These are phyloP conservation scores for Mycena pura DNA, from an alignment of 768 basidiomycete species.

Conservation along the genomic window DNA sequence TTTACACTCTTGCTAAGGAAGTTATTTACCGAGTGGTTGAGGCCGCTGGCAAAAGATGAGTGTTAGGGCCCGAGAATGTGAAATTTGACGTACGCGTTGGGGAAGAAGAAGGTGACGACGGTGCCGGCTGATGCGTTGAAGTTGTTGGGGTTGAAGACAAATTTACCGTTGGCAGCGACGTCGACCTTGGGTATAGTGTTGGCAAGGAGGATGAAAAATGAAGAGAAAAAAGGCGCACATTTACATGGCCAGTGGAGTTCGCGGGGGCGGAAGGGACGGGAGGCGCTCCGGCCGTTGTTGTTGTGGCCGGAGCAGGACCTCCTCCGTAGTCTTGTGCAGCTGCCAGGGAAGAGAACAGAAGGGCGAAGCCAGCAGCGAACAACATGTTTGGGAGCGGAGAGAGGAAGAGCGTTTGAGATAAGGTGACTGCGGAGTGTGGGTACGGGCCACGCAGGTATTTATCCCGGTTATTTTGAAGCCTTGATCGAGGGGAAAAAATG, in stretches of 20 bases:
- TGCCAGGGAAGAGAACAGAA: constrained; percentile 34
- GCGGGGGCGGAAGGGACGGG: constrained; percentile 49
- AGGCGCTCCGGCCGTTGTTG: constrained; percentile 31
- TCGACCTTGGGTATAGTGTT: constrained; percentile 41
- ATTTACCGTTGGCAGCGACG: constrained; percentile 45
- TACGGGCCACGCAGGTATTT: too few relatives aligned
- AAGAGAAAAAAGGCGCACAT: constrained; percentile 35
- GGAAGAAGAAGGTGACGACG: constrained; percentile 61
- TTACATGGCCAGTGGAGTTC: constrained; percentile 40
- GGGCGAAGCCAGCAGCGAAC: constrained; percentile 33
- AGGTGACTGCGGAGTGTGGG: background rate
- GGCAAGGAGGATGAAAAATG: too few relatives aligned
- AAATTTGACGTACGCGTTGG: constrained; percentile 30
- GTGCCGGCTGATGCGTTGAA: constrained; percentile 57
- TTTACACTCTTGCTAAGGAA: background rate
- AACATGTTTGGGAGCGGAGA: constrained; percentile 32
- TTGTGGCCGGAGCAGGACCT: constrained; percentile 22
- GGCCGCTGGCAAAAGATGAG: constrained; percentile 35
- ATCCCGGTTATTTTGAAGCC: constrained; percentile 1
- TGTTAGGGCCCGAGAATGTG: background rate
- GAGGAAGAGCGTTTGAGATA: background rate
- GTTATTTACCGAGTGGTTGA: constrained; percentile 47
- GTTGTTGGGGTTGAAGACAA: constrained; percentile 53
- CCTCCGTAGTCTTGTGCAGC: constrained; percentile 41
- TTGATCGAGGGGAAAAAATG: constrained; percentile 4